phyloP scores from a whole-genome alignment of 75 land plant genomes.

The Cryptomeria japonica region DNA sequence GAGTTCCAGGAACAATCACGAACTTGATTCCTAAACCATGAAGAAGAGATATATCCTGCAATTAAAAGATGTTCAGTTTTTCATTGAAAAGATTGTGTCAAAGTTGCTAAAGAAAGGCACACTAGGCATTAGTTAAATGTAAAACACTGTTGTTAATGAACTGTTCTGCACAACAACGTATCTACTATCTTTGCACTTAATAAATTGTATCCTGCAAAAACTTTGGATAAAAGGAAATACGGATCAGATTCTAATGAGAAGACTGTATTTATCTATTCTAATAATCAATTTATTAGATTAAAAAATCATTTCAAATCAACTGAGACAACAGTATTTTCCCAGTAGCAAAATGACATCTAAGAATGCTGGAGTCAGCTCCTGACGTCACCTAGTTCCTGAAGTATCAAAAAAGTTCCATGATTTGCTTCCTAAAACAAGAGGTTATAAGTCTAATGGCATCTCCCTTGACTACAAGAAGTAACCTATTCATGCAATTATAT shows the following conservation, averaged over 20 bases:
- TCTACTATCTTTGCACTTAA: not conserved
- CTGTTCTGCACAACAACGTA: not conserved
- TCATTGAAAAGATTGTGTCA: not conserved
- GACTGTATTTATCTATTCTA: not conserved
- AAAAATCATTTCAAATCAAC: not conserved
- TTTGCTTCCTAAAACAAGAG: not conserved
- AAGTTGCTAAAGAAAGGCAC: not conserved
- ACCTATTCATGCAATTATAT: not conserved
- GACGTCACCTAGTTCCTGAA: not conserved
- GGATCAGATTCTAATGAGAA: not conserved
- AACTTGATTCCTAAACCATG: conserved; percentile 93
- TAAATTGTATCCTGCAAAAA: not conserved
- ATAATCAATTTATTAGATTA: not conserved
- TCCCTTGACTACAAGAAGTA: not conserved
- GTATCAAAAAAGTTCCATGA: not conserved
- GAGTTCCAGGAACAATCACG: conserved; percentile 91
- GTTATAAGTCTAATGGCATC: not conserved
- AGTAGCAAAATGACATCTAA: not conserved
- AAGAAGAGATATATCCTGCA: conserved; percentile 92
- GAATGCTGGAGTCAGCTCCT: not conserved
- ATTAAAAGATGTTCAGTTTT: not conserved
- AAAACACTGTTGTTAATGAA: not conserved
- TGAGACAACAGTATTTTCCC: not conserved
- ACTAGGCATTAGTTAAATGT: not conserved
- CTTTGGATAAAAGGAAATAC: not conserved